These are phyloP conservation scores for Pythium volutum DNA, from an alignment of 352 stramenopile genomes.

Conservation along the genomic window DNA sequence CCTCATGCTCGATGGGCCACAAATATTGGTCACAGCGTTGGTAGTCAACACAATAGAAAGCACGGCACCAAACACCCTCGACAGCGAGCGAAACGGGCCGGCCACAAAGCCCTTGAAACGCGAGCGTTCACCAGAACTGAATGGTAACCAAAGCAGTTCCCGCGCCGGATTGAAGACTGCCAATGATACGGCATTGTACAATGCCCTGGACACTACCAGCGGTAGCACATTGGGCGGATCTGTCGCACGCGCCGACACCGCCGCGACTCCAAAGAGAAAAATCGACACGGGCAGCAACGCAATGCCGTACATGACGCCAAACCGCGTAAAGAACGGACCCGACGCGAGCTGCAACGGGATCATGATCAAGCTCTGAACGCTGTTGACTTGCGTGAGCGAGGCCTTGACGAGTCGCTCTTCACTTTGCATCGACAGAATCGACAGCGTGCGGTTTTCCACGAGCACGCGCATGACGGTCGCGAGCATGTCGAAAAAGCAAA, in stretches of 20 bases:
- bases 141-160: conserved; percentile 85
- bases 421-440: conserved; percentile 62
- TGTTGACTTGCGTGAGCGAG: conserved; percentile 74
- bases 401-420: conserved; percentile 64
- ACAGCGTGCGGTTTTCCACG: conserved; percentile 79
- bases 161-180: conserved; percentile 82
- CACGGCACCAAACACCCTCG: conserved; percentile 68
- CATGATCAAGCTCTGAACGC: conserved; percentile 85
- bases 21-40: conserved; percentile 34
- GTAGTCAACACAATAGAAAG: conserved; percentile 71
- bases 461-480: conserved; percentile 77
- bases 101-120: conserved; percentile 80
- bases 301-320: conserved; percentile 86
- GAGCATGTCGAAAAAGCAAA: conserved; percentile 86
- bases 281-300: conserved; percentile 62
- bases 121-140: conserved; percentile 63
- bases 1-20: conserved; percentile 60
- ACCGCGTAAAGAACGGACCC: conserved; percentile 77
- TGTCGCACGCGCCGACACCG: conserved; percentile 50
- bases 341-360: conserved; percentile 81
- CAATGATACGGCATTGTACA: conserved; percentile 81
- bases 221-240: conserved; percentile 31
- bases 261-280: conserved; percentile 59
- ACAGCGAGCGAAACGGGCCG: conserved; percentile 77
- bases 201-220: conserved; percentile 60